Evolutionary conservation across 345 rosid genomes (phyloP).

Genomic region (Mallotus nudiflorus): DNA sequence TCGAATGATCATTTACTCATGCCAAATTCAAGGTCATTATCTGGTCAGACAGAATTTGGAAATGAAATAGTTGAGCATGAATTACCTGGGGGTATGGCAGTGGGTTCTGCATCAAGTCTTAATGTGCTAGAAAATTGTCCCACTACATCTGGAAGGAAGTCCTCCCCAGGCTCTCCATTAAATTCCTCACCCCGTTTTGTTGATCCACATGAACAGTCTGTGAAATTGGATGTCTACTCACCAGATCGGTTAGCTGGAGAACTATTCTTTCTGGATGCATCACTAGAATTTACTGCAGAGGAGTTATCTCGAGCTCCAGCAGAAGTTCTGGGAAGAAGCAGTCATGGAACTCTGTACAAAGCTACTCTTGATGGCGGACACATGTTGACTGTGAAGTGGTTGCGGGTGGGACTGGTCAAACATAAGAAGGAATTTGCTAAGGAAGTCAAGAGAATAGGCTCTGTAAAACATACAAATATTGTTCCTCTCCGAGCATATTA

Average conservation of each 20-base stretch:
- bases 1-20: slow-evolving; percentile 91
- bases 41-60: slow-evolving; percentile 54
- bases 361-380: slow-evolving; percentile 83
- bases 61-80: slow-evolving; percentile 63
- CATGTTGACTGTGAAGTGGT: slow-evolving; percentile 90
- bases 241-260: slow-evolving; percentile 97
- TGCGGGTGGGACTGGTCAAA: slow-evolving; percentile 88
- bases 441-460: slow-evolving; percentile 85
- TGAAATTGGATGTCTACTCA: slow-evolving; percentile 76
- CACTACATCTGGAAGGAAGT: slow-evolving; percentile 64
- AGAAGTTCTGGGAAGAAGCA: slow-evolving; percentile 97
- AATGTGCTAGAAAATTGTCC: slow-evolving; percentile 58
- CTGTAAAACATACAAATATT: slow-evolving; percentile 66
- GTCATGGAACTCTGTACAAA: slow-evolving; percentile 90
- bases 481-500: slow-evolving; percentile 86
- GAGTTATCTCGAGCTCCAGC: slow-evolving; percentile 98
- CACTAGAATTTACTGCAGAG: slow-evolving; percentile 78
- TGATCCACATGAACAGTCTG: slow-evolving; percentile 63
- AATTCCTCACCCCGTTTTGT: slow-evolving; percentile 74
- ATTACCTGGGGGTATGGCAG: slow-evolving; percentile 30
- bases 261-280: slow-evolving; percentile 72
- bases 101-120: slow-evolving; percentile 44
- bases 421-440: slow-evolving; percentile 86
- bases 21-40: slow-evolving; percentile 75
- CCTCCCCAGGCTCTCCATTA: slow-evolving; percentile 75